Evolutionary conservation across 2,329 filamentous ascomycete genomes (phyloP), one percentile per base, ranked within the genome.

Genomic region (Alternaria gaisen): DNA sequence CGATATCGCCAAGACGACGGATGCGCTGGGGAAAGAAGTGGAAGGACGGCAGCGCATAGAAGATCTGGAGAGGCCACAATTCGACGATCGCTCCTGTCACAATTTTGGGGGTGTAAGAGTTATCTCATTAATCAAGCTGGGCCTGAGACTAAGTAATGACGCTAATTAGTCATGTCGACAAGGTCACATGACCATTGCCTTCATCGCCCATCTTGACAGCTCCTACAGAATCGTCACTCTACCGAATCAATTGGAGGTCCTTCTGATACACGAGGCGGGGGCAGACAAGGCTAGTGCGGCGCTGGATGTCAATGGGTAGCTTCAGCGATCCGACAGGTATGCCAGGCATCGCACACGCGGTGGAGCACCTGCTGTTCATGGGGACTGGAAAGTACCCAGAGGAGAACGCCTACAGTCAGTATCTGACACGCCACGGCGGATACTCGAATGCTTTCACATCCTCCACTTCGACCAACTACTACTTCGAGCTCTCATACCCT

Each of bases 361-460:
- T 98, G 56, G 94, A 98, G 83, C 94, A 97, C 85, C 83, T 97
- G 66, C 83, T 99, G 24, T 99, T 99, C 83, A 98, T 99, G 95
- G 95, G 95, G 50, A 99, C 95, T 8, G 91, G 97, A 80, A 99
- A 98, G 84, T 99, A 95, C 74, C 95, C 95, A 0, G 66, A 71
- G 42, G 70, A 75, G 20, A 22, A 22, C 20, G 20, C 20, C 20
- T 22, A 22, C 20, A 22, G 20, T 22, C 20, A 22, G 20, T 22
- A 22, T 22, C 20, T 22, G 20, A 22, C 20, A 22, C 20, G 20
- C 20, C 20, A 22, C 20, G 20, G 20, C 20, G 20, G 20, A 22
- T 22, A 22, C 20, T 22, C n/a, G 20, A 22, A 22, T 22, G 20
- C 20, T 22, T 22, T 22, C 20, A 22, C 20, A 22, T 22, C 20